A percentile compares a stretch with the other conserved stretches of the same genome.
Conservation (phyloP, 2,329 filamentous ascomycete genomes). For the Sporothrix curviconia region DNA sequence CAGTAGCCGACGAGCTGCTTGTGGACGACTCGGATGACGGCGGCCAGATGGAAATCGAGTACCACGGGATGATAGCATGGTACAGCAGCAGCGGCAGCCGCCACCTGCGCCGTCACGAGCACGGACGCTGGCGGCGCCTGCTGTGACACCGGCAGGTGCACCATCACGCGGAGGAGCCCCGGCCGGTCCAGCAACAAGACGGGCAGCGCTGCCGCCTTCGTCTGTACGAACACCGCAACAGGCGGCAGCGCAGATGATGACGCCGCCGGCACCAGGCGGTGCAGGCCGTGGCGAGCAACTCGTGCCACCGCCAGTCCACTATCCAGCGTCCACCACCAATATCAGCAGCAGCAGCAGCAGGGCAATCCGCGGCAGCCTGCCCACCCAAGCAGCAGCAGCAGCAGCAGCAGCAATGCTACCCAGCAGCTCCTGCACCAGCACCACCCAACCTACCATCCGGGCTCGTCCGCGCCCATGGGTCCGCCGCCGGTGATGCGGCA, state of each 20-base stretch:
- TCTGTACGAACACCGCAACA: conserved; percentile 8
- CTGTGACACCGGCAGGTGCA: background rate
- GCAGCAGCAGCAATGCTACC: background rate
- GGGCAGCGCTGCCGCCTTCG: background rate
- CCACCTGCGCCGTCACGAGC: background rate
- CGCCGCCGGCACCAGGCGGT: conserved; percentile 6
- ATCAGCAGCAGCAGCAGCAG: background rate
- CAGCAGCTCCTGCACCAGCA: conserved; percentile 8
- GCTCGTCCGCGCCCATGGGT: conserved; percentile 15
- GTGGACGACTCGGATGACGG: conserved; percentile 10
- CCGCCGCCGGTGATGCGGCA: conserved; percentile 14
- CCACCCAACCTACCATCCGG: conserved; percentile 11
- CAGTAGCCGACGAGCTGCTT: background rate
- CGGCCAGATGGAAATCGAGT: conserved; percentile 17
- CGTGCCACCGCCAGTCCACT: background rate
- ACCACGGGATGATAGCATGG: conserved; percentile 12
- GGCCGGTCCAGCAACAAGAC: background rate
- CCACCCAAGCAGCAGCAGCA: background rate
- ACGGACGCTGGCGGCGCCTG: background rate
- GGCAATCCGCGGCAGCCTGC: background rate
- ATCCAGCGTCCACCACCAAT: background rate
- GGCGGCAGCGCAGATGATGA: conserved; percentile 12
- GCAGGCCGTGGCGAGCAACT: background rate
- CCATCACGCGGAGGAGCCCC: background rate
- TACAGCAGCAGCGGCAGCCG: background rate